Evolutionary conservation across 116 monocot genomes (phyloP).

Genomic region (Phalaenopsis hybrid): DNA sequence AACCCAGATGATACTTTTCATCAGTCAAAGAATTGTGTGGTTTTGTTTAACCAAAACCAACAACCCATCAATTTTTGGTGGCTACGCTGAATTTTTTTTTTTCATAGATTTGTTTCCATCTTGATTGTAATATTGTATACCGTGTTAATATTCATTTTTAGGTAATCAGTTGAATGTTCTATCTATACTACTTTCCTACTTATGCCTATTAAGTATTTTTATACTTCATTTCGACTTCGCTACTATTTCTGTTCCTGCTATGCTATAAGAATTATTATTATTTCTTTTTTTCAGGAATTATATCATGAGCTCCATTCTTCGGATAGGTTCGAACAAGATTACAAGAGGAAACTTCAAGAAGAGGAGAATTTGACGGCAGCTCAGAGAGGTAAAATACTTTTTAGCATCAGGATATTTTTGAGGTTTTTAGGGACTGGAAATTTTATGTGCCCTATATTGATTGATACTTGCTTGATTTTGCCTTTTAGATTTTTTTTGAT

Average conservation of each 20-base stretch:
- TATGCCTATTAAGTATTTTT: neutral
- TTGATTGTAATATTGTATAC: too few relatives aligned
- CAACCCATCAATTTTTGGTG: neutral
- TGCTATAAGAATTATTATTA: neutral
- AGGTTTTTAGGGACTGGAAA: neutral
- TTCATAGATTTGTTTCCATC: too few relatives aligned
- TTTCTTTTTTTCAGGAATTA: constrained; percentile 29
- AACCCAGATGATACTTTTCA: neutral
- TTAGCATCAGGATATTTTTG: neutral
- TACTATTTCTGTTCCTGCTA: neutral
- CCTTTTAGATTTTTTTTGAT: too few relatives aligned
- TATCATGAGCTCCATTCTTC: constrained; percentile 60
- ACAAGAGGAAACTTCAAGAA: constrained; percentile 47
- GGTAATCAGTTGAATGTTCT: neutral
- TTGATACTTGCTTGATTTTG: neutral
- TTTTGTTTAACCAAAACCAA: neutral
- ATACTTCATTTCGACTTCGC: neutral
- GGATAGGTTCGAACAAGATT: constrained; percentile 61
- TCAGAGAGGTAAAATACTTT: constrained; percentile 42
- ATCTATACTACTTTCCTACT: neutral
- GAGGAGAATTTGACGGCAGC: constrained; percentile 28
- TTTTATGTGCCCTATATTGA: neutral
- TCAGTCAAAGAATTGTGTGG: neutral
- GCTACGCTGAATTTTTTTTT: neutral
- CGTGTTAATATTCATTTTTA: neutral